These are phyloP conservation scores for Berberis vulgaris DNA, from an alignment of 164 flowering plant species.

Conservation along the genomic window DNA sequence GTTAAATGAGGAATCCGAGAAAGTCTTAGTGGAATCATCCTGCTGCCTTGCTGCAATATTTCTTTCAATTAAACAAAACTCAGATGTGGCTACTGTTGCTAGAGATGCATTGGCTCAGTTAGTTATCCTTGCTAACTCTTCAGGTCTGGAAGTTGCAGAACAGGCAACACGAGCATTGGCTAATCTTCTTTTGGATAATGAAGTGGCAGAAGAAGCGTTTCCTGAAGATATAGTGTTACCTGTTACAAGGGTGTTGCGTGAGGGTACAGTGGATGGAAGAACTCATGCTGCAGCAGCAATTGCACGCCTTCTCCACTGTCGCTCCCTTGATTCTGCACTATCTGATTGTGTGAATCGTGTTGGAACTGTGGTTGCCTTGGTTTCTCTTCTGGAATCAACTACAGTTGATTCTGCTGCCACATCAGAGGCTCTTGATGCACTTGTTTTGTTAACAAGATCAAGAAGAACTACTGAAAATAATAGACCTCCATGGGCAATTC, in stretches of 20 bases:
- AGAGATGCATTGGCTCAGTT: conserved; percentile 63
- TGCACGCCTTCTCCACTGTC: conserved; percentile 65
- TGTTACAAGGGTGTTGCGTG: conserved; percentile 78
- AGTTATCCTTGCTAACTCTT: conserved; percentile 61
- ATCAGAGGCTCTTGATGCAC: conserved; percentile 89
- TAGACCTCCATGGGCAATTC: conserved; percentile 84
- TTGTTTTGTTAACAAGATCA: conserved; percentile 68
- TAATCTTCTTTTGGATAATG: conserved; percentile 75
- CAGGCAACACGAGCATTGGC: conserved; percentile 85
- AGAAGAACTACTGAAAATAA: conserved; percentile 39
- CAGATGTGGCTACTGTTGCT: conserved; percentile 74
- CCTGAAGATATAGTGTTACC: conserved; percentile 76
- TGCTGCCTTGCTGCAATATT: conserved; percentile 91
- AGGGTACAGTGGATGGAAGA: conserved; percentile 66
- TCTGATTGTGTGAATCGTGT: conserved; percentile 72
- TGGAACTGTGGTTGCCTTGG: conserved; percentile 88
- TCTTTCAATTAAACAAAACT: conserved; percentile 74
- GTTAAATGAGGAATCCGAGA: conserved; percentile 61
- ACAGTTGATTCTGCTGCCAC: conserved; percentile 46
- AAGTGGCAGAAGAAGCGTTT: conserved; percentile 53
- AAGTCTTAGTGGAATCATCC: conserved; percentile 53
- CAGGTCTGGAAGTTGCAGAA: conserved; percentile 75
- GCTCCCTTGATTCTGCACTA: conserved; percentile 40
- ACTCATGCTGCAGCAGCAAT: conserved; percentile 95
- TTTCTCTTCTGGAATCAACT: conserved; percentile 68